phyloP scores from a whole-genome alignment of 352 stramenopile species.

The Phytophthora idaei region DNA sequence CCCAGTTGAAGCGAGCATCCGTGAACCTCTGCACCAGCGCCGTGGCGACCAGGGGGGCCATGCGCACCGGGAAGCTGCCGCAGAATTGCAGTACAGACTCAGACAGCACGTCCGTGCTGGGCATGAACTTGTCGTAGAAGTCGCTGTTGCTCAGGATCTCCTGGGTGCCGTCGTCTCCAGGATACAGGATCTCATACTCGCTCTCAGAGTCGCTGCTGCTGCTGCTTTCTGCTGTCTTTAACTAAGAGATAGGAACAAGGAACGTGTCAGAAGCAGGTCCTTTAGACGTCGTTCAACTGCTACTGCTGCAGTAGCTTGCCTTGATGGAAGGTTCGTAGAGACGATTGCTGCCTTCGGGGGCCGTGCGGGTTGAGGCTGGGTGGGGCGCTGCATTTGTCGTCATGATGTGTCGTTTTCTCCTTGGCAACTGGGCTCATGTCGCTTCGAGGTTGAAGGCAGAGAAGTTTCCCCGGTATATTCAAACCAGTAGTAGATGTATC shows the following conservation, averaged over 20 bases:
- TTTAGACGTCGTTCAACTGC: not conserved
- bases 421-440: conserved; percentile 2
- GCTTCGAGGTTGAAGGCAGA: conserved; percentile 9
- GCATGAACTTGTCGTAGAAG: conserved; percentile 67
- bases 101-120: conserved; percentile 47
- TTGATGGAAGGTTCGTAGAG: not conserved
- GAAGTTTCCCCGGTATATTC: conserved; percentile 2
- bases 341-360: not conserved
- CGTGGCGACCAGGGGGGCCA: conserved; percentile 45
- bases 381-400: not conserved
- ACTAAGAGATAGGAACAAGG: conserved; percentile 1
- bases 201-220: conserved; percentile 46
- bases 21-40: conserved; percentile 75
- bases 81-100: conserved; percentile 66
- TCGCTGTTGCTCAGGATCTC: conserved; percentile 56
- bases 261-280: not conserved
- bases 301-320: not conserved
- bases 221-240: conserved; percentile 16
- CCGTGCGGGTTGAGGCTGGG: not conserved
- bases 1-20: conserved; percentile 78
- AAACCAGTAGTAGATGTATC: not conserved
- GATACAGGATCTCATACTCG: conserved; percentile 70
- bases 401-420: conserved; percentile 1
- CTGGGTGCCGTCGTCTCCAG: conserved; percentile 47
- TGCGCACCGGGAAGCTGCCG: conserved; percentile 62